Evolutionary conservation across 2,329 filamentous ascomycete species (phyloP).

Genomic region (Camillea tinctor): DNA sequence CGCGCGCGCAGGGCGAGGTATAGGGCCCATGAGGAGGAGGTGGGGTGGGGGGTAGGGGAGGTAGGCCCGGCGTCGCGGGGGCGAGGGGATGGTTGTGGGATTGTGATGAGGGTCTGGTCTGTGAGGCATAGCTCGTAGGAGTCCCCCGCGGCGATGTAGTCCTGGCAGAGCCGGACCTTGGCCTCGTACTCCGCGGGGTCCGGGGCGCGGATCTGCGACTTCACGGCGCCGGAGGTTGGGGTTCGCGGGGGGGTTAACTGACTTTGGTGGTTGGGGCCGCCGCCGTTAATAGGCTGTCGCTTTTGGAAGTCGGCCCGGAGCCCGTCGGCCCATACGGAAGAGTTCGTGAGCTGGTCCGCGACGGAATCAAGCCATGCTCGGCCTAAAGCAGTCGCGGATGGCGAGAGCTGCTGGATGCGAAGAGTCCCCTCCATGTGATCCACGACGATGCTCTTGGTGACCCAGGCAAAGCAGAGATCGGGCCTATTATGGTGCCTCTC

Average conservation of each 20-base stretch:
- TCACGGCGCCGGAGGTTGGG: conserved; percentile 18
- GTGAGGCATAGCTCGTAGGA: conserved; percentile 88
- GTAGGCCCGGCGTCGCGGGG: conserved; percentile 50
- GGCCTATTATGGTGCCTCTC: conserved; percentile 47
- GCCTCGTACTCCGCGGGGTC: conserved; percentile 56
- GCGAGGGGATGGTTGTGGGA: conserved; percentile 31
- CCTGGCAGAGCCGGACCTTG: conserved; percentile 68
- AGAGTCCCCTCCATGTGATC: conserved; percentile 64
- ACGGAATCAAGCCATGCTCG: conserved; percentile 47
- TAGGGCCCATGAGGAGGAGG: conserved; percentile 61
- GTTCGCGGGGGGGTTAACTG: conserved; percentile 32
- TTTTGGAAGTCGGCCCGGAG: conserved; percentile 20
- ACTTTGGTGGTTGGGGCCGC: not conserved
- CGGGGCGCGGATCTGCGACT: conserved; percentile 39
- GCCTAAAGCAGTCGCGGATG: conserved; percentile 34
- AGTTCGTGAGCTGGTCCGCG: conserved; percentile 32
- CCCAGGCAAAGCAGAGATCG: conserved; percentile 74
- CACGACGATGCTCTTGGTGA: conserved; percentile 73
- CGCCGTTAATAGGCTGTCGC: conserved; percentile 9
- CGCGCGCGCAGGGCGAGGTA: conserved; percentile 67
- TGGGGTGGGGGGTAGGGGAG: conserved; percentile 42
- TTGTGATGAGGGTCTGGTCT: conserved; percentile 65
- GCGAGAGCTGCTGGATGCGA: conserved; percentile 66
- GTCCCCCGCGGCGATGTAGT: conserved; percentile 70
- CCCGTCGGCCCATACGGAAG: conserved; percentile 33